phyloP scores from a whole-genome alignment of 257 asterid species.

The Solanum ossicruentum region DNA sequence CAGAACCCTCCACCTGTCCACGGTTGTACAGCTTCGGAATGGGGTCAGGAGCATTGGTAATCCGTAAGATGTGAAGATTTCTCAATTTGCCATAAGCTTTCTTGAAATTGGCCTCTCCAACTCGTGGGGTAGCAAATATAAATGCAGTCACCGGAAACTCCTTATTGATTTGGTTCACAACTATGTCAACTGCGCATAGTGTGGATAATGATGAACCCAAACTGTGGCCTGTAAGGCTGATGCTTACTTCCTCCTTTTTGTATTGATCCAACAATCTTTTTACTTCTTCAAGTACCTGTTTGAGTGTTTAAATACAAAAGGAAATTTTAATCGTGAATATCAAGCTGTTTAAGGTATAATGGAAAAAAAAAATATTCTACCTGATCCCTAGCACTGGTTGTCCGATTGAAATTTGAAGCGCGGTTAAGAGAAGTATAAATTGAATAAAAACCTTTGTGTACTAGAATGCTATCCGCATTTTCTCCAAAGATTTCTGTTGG shows the following conservation, averaged over 20 bases:
- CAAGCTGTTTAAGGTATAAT: background rate
- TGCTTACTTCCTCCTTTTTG: conserved; percentile 60
- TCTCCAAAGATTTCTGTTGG: conserved; percentile 21
- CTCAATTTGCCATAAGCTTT: background rate
- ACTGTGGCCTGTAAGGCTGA: conserved; percentile 73
- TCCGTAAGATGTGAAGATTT: conserved; percentile 26
- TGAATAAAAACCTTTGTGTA: conserved; percentile 22
- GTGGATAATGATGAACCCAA: conserved; percentile 68
- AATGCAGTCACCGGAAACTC: conserved; percentile 57
- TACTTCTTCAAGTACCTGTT: conserved; percentile 55
- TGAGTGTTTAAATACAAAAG: too few species aligned
- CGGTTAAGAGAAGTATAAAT: conserved; percentile 13
- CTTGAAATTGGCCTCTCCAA: conserved; percentile 35
- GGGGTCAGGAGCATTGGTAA: conserved; percentile 34
- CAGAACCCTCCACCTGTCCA: background rate
- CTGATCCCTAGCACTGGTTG: too few species aligned
- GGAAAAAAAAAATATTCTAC: background rate
- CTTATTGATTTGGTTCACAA: conserved; percentile 41
- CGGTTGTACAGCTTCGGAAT: conserved; percentile 37
- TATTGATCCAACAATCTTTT: conserved; percentile 39
- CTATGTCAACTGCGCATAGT: conserved; percentile 55
- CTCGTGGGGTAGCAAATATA: conserved; percentile 55
- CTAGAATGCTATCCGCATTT: background rate
- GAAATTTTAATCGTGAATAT: background rate
- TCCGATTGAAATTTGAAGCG: conserved; percentile 1